Evolutionary conservation across 352 stramenopile genomes (phyloP).

Genomic region (Pythium inflatum): DNA sequence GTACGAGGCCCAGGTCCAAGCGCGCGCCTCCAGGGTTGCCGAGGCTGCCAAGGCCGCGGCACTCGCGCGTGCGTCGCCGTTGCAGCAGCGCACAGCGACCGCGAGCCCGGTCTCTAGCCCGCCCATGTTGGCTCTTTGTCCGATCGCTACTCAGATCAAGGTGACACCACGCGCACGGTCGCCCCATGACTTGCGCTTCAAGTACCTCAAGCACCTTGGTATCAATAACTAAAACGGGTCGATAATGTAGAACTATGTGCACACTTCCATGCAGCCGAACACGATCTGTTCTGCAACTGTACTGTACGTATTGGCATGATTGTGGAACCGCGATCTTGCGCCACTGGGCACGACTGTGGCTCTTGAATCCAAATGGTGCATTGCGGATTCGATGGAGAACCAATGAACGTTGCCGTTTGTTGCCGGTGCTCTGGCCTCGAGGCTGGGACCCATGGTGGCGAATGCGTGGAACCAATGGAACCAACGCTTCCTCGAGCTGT

Average conservation of each 20-base stretch:
- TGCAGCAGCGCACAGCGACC: slow-evolving; percentile 14
- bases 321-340: background rate
- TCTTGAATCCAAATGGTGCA: no score
- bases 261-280: background rate
- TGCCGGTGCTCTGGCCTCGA: no score
- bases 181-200: slow-evolving; percentile 81
- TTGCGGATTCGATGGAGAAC: no score
- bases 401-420: no score
- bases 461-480: no score
- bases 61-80: slow-evolving; percentile 41
- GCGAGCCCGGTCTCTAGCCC: slow-evolving; percentile 32
- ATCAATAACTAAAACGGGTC: slow-evolving; percentile 63
- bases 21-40: slow-evolving; percentile 28
- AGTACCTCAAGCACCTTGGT: slow-evolving; percentile 87
- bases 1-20: slow-evolving; percentile 39
- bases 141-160: slow-evolving; percentile 68
- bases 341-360: slow-evolving; percentile 1
- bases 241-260: background rate
- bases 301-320: no score
- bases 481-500: no score
- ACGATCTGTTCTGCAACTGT: background rate
- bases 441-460: no score
- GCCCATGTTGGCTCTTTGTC: slow-evolving; percentile 54
- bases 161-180: slow-evolving; percentile 73
- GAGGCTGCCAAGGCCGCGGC: slow-evolving; percentile 26